Evolutionary conservation across 1,284 basidiomycete species (phyloP).

Genomic region (Ganoderma lucidum): DNA sequence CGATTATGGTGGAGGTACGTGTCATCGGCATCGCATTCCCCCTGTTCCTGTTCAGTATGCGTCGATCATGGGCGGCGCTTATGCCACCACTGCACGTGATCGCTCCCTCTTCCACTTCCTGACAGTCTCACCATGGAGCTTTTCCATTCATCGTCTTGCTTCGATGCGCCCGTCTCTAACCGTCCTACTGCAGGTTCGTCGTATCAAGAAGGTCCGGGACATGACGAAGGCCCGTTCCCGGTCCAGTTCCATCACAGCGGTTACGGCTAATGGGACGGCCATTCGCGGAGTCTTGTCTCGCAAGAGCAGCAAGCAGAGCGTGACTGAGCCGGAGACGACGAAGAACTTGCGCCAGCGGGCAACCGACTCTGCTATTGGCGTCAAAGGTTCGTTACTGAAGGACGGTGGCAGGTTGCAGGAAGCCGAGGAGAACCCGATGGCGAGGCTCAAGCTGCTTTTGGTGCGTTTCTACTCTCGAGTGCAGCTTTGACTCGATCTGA

Average conservation of each 20-base stretch:
- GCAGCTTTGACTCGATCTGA: constrained; percentile 20
- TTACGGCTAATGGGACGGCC: constrained; percentile 32
- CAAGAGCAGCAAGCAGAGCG: constrained; percentile 26
- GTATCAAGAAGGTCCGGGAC: constrained; percentile 46
- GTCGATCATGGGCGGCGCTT: constrained; percentile 10
- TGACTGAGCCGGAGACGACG: constrained; percentile 21
- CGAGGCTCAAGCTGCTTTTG: constrained; percentile 89
- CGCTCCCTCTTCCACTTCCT: constrained; percentile 2
- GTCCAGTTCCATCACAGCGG: constrained; percentile 38
- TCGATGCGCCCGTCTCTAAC: constrained; percentile 19
- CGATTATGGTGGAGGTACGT: constrained; percentile 92
- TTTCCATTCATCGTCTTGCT: not conserved
- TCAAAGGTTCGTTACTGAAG: constrained; percentile 67
- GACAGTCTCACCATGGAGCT: not conserved
- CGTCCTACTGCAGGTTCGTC: constrained; percentile 41
- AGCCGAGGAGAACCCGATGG: constrained; percentile 80
- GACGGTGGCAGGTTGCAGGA: constrained; percentile 47
- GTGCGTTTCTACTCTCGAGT: constrained; percentile 49
- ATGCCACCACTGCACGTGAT: constrained; percentile 19
- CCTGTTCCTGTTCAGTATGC: constrained; percentile 4
- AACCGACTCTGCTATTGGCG: constrained; percentile 63
- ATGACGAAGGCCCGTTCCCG: constrained; percentile 40
- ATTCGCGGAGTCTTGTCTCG: constrained; percentile 38
- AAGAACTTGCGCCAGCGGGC: constrained; percentile 52
- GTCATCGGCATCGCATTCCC: constrained; percentile 24